Evolutionary conservation across 148 eudicot species (phyloP).

Genomic region (Vaccinium myrtillus): DNA sequence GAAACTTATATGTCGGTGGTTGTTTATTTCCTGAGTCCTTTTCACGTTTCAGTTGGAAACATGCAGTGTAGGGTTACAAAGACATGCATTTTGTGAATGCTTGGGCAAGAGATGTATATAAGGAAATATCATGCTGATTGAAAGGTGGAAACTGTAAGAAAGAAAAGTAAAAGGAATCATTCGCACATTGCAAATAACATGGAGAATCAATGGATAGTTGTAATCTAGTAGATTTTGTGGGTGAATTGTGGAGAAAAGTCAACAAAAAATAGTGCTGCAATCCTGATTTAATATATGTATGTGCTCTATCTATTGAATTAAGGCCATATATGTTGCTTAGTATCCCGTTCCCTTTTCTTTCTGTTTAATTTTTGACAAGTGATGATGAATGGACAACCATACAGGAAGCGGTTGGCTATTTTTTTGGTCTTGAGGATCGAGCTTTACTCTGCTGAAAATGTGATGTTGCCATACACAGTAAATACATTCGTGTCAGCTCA

Average conservation of each 20-base stretch:
- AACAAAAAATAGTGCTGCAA: too few species aligned
- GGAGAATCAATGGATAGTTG: not conserved
- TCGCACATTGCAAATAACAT: not conserved
- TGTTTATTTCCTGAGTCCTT: not conserved
- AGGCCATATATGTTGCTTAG: too few species aligned
- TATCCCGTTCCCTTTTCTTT: too few species aligned
- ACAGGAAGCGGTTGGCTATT: constrained; percentile 88
- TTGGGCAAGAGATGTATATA: not conserved
- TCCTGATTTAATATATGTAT: too few species aligned
- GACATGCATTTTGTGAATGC: not conserved
- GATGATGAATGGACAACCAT: constrained; percentile 3
- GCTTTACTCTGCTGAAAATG: constrained; percentile 90
- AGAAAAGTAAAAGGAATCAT: too few species aligned
- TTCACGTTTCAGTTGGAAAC: constrained; percentile 7
- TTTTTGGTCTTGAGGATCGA: constrained; percentile 93
- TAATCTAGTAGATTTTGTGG: not conserved
- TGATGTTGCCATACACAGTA: constrained; percentile 75
- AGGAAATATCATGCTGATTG: not conserved
- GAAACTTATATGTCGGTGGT: not conserved
- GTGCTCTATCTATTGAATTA: too few species aligned
- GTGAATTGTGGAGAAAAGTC: not conserved
- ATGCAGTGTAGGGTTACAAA: not conserved
- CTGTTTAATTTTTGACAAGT: too few species aligned
- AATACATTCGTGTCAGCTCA: constrained; percentile 71
- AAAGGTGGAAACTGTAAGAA: not conserved